Evolutionary conservation across 331 rosid species (phyloP).

Genomic region (Ulmus americana): DNA sequence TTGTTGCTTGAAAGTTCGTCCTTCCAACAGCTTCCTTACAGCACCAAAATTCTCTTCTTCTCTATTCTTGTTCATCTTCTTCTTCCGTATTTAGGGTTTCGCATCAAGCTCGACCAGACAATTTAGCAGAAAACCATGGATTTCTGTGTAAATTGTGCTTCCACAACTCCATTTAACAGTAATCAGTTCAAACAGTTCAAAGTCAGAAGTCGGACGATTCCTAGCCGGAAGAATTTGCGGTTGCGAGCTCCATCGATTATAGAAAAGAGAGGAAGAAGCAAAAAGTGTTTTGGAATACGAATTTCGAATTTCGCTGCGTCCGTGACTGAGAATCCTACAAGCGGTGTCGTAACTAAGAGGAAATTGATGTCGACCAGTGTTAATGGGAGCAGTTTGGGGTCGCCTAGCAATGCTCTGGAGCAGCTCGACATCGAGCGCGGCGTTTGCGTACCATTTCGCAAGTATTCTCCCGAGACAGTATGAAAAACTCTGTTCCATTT

Average conservation of each 20-base stretch:
- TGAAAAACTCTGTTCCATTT: conserved; percentile 16
- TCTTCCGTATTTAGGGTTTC: conserved; percentile 5
- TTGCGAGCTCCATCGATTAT: background rate
- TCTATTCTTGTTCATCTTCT: background rate
- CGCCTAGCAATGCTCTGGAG: conserved; percentile 66
- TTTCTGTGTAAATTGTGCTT: conserved; percentile 22
- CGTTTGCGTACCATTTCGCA: conserved; percentile 90
- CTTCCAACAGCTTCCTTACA: background rate
- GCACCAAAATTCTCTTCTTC: conserved; percentile 9
- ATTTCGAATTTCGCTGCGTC: conserved; percentile 31
- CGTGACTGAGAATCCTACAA: conserved; percentile 12
- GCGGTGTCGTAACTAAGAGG: conserved; percentile 17
- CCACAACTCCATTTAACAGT: conserved; percentile 14
- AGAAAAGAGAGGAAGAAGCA: conserved; percentile 15
- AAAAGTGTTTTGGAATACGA: conserved; percentile 11
- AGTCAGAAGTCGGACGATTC: background rate
- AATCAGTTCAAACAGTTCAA: conserved; percentile 13
- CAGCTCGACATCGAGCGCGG: conserved; percentile 97
- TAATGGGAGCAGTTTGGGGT: conserved; percentile 17
- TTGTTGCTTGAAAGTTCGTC: conserved; percentile 1
- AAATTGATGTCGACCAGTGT: conserved; percentile 1
- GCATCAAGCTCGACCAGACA: background rate
- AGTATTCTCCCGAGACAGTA: conserved; percentile 89
- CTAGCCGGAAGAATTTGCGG: conserved; percentile 2
- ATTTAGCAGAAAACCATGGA: conserved; percentile 24